Conservation (phyloP, 257 asterid species). For the Ehretia macrophylla region DNA sequence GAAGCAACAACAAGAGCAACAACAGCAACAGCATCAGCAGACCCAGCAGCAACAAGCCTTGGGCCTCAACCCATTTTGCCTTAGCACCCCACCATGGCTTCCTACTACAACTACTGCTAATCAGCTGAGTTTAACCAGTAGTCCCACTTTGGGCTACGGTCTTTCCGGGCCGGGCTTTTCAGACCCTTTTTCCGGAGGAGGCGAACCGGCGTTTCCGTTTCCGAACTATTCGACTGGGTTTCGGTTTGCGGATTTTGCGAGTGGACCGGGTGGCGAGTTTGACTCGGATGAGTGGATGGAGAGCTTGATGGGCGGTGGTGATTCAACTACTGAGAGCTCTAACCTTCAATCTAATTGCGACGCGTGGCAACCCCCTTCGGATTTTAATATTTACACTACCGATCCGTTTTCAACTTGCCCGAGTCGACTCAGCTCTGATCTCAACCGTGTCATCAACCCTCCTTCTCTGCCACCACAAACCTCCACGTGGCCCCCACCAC, state of each 20-base stretch:
- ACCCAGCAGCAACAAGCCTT: constrained; percentile 35
- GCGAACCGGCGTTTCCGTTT: constrained; percentile 67
- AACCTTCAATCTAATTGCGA: constrained; percentile 55
- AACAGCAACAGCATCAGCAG: constrained; percentile 66
- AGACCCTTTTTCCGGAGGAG: constrained; percentile 66
- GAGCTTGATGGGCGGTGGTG: constrained; percentile 80
- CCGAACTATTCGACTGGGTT: constrained; percentile 44
- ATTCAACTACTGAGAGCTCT: constrained; percentile 65
- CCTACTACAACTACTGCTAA: constrained; percentile 15
- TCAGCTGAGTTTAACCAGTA: constrained; percentile 25
- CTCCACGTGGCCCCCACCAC: constrained; percentile 36
- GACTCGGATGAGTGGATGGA: constrained; percentile 99
- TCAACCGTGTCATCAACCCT: constrained; percentile 42
- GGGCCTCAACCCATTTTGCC: constrained; percentile 55
- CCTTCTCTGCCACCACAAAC: constrained; percentile 25
- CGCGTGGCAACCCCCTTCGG: constrained; percentile 65
- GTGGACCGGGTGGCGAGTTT: constrained; percentile 59
- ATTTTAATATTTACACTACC: constrained; percentile 38
- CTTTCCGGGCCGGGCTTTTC: constrained; percentile 39
- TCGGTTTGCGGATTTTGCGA: constrained; percentile 59
- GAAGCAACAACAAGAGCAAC: constrained; percentile 81
- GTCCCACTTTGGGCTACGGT: constrained; percentile 41
- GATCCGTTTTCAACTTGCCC: constrained; percentile 55
- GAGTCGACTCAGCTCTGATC: constrained; percentile 50
- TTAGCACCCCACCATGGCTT: constrained; percentile 34